Evolutionary conservation across 768 basidiomycete genomes (phyloP), one percentile per base, ranked within the genome.

Genomic region (Tylopilus rubrobrunneus): DNA sequence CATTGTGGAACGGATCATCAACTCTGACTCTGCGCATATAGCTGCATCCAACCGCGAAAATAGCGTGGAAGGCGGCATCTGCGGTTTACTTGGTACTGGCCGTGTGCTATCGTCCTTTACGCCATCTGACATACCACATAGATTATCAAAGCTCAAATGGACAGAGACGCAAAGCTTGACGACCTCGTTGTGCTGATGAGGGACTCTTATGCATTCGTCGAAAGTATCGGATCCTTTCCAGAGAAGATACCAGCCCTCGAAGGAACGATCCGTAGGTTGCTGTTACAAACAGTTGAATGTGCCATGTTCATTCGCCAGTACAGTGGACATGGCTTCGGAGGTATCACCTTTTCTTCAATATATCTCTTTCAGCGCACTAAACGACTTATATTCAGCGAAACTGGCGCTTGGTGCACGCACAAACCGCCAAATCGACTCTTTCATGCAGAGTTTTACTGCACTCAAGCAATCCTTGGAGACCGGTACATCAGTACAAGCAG

Each of bases 261-360:
- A 43, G 55, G 58, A 29, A 62, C 58, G 14, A 63, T 74, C 45
- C 51, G 55, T 4, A 52, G 52, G 1, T 57, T 73, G 19, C 45
- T 69, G 2, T 58, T 62, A 8, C 73, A 73, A 45, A 73, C 72
- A 0, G 61, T 71, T 7, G 73, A 74, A 58, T 73, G 72, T 29
- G 64, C 56, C 15, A 61, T 74, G 50, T 73, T 73, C 49, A 57
- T 73, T 46, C 72, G 63, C 7, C 73, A 73, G 49, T 73, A 68
- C 41, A 64, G 61, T 47, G 71, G 71, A 0, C 57, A 66, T 47
- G 71, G 73, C 8, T 73, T 74, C 41, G 61, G 61, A 57, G 54
- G 73, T 74, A 56, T n/a, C 45, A 25, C 40, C 9, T 23, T 34
- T 8, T 48, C n/a, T 50, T 15, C 3, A 2, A n/a, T n/a, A 3